Evolutionary conservation across 441 rosid species (phyloP).

Genomic region (Erodium texanum): DNA sequence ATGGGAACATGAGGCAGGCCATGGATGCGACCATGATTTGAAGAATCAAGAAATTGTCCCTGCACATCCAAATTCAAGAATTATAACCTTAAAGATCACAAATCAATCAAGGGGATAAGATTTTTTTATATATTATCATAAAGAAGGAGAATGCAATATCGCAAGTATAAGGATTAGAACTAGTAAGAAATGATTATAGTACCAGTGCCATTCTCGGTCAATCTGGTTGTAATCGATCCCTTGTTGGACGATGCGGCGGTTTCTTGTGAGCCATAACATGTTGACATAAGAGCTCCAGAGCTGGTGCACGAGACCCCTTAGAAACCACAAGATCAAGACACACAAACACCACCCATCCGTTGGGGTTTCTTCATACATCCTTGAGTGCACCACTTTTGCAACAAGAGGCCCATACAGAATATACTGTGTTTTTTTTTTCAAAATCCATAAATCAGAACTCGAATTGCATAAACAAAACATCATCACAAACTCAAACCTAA

Average conservation of each 20-base stretch:
- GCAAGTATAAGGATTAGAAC: neutral
- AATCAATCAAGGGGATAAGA: too few species aligned
- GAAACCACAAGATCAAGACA: conserved; percentile 38
- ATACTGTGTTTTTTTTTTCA: conserved; percentile 35
- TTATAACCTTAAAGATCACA: too few species aligned
- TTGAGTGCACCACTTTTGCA: conserved; percentile 48
- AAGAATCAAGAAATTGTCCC: conserved; percentile 84
- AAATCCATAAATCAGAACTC: neutral
- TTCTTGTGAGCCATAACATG: conserved; percentile 56
- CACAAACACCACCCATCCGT: conserved; percentile 53
- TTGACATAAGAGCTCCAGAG: conserved; percentile 36
- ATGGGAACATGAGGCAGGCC: conserved; percentile 42
- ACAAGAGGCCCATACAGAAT: conserved; percentile 62
- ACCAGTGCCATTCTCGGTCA: conserved; percentile 92
- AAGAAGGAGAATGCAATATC: too few species aligned
- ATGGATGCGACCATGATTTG: conserved; percentile 59
- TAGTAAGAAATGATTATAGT: neutral
- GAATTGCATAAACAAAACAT: neutral
- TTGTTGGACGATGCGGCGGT: conserved; percentile 44
- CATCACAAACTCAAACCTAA: neutral
- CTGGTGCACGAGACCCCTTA: conserved; percentile 32
- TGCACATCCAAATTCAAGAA: conserved; percentile 16
- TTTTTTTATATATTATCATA: too few species aligned
- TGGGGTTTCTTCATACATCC: conserved; percentile 33
- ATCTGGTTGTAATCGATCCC: conserved; percentile 84